Base-by-base conservation (phyloP, 768 basidiomycete species). In the Termitomyces sp. region DNA sequence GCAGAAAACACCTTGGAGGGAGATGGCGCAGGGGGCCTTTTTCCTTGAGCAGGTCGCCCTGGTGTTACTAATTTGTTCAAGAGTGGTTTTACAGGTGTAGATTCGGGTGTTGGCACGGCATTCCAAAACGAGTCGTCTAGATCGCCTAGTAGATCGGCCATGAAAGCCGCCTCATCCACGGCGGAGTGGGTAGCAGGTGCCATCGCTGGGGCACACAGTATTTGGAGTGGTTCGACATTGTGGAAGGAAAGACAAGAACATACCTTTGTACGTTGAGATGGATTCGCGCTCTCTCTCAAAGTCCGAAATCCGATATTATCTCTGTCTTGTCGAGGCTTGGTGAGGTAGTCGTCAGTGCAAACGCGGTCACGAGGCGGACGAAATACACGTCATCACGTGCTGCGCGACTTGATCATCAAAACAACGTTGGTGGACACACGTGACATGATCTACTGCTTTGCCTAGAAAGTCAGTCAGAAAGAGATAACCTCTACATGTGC, bases 111-210 rank as follows among this genome's bases (percentile, higher is more conserved):
- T 12, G 75, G 76, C 1, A 69, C 60, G 4, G 73, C 73, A 51
- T 75, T 73, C 74, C 79, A 82, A 54, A 80, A 71, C 0, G 80
- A 70, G 60, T 81, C 78, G 62, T 85, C 83, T 52, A 91, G 68
- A 33, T 58, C 58, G 1, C 43, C 56, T 14, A 73, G 44, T 6
- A 75, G 64, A 20, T 64, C 63, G 10, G 59, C 64, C 71, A 92
- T 80, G 65, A 91, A 84, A 4, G 71, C 81, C 28, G 78, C 76
- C 61, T 90, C 88, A 42, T 83, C 83, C 51, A 67, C 65, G 33
- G 69, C 68, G 5, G 77, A 69, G 24, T 56, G 76, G 47, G 48
- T 64, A 16, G 61, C 60, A 14, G 77, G 69, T 52, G 75, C 64
- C 76, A 78, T 80, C 30, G 30, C 43, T 18, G 30, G 22, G 43